Evolutionary conservation across 192 early-diverging fungal species (phyloP).

Genomic region (Coemansia sp.): DNA sequence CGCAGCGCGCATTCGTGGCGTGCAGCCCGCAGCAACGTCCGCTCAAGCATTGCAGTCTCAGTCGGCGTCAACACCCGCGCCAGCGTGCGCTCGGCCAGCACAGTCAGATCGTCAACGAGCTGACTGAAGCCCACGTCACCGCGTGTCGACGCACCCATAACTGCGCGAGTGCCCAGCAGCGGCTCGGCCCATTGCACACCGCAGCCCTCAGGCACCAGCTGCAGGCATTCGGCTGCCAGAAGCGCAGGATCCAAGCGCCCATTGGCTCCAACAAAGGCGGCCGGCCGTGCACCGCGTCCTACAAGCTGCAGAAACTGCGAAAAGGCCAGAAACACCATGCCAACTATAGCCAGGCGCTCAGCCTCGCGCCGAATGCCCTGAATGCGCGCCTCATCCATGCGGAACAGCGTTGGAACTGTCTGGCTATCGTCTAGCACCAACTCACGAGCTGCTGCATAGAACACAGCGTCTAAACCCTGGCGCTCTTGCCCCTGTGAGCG

Average conservation of each 20-base stretch:
- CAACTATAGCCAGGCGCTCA: slow-evolving; percentile 42
- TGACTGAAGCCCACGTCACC: slow-evolving; percentile 40
- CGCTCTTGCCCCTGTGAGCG: slow-evolving; percentile 4
- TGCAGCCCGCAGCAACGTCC: slow-evolving; percentile 43
- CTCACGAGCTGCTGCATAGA: slow-evolving; percentile 29
- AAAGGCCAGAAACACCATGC: slow-evolving; percentile 42
- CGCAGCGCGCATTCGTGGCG: slow-evolving; percentile 50
- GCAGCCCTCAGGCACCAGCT: slow-evolving; percentile 45
- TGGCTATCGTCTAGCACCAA: slow-evolving; percentile 47
- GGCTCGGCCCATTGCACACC: slow-evolving; percentile 44
- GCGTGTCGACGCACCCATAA: slow-evolving; percentile 10
- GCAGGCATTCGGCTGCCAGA: slow-evolving; percentile 43
- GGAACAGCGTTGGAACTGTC: slow-evolving; percentile 33
- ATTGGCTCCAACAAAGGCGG: slow-evolving; percentile 19
- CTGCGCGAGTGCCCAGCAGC: slow-evolving; percentile 12
- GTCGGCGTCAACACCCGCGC: slow-evolving; percentile 12
- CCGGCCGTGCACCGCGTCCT: slow-evolving; percentile 13
- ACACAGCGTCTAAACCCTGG: slow-evolving; percentile 29
- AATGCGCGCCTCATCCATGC: slow-evolving; percentile 53
- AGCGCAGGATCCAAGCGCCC: slow-evolving; percentile 34
- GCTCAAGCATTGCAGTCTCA: slow-evolving; percentile 41
- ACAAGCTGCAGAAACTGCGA: slow-evolving; percentile 44
- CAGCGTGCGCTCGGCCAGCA: slow-evolving; percentile 33
- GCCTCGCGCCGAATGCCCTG: slow-evolving; percentile 31
- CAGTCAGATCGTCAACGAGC: slow-evolving; percentile 30